Evolutionary conservation across 2,329 filamentous ascomycete species (phyloP).

Genomic region (Trichoderma atrobrunneum): DNA sequence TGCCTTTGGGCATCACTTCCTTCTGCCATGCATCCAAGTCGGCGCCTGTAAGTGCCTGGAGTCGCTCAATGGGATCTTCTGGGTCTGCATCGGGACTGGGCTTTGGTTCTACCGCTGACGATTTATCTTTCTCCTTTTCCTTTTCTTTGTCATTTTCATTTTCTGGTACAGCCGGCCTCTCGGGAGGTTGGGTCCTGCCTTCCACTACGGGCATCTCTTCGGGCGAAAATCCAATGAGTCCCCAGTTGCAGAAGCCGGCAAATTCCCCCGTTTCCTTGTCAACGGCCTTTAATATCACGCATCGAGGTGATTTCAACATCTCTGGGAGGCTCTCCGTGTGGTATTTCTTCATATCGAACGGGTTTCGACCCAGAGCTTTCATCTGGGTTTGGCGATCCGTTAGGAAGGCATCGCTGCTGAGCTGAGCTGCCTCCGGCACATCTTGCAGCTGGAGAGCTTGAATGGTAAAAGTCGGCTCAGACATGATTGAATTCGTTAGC

Average conservation of each 20-base stretch:
- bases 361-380: constrained; percentile 31
- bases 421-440: constrained; percentile 30
- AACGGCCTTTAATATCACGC: constrained; percentile 34
- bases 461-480: constrained; percentile 24
- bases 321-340: constrained; percentile 26
- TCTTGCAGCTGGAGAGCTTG: constrained; percentile 27
- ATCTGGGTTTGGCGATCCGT: constrained; percentile 37
- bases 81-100: neutral
- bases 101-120: constrained; percentile 2
- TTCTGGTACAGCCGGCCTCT: neutral
- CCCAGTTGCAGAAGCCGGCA: constrained; percentile 34
- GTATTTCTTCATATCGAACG: constrained; percentile 30
- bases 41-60: constrained; percentile 30
- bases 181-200: constrained; percentile 20
- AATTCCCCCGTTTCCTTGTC: constrained; percentile 29
- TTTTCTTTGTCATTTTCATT: neutral
- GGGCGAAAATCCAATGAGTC: constrained; percentile 30
- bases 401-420: constrained; percentile 32
- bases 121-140: neutral
- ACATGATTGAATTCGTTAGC: constrained; percentile 18
- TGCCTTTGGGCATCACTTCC: constrained; percentile 33
- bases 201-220: constrained; percentile 24
- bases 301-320: constrained; percentile 25
- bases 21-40: constrained; percentile 33
- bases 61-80: constrained; percentile 29